Conservation (phyloP, 345 rosid species). For the Boechera retrofracta region DNA sequence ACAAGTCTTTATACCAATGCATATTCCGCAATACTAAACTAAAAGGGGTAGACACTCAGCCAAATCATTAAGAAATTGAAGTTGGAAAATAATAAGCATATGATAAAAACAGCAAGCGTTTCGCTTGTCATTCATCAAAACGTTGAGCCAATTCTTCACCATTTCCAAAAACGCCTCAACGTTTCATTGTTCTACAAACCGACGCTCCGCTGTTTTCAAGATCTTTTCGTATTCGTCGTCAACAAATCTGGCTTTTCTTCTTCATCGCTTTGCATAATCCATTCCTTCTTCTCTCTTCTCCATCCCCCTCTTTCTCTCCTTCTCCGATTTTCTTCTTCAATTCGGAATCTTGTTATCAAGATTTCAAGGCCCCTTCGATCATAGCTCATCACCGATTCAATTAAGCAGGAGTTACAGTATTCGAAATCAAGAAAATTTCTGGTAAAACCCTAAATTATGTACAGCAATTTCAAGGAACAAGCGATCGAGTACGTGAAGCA, state of each 20-base stretch:
- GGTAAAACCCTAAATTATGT: conserved; percentile 57
- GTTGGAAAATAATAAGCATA: background rate
- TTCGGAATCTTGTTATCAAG: background rate
- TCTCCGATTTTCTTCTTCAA: background rate
- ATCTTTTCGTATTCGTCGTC: conserved; percentile 37
- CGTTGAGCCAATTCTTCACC: background rate
- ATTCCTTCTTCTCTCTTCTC: conserved; percentile 11
- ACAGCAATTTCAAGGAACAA: conserved; percentile 96
- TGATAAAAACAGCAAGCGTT: conserved; percentile 30
- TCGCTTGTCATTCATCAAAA: background rate
- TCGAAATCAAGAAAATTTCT: conserved; percentile 4
- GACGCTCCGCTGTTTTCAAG: conserved; percentile 30
- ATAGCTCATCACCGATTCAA: conserved; percentile 9
- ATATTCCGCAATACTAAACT: too few species aligned
- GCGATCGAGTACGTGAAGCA: conserved; percentile 95
- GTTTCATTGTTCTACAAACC: background rate
- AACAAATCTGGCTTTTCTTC: conserved; percentile 32
- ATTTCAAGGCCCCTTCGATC: conserved; percentile 7
- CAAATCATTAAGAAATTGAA: too few species aligned
- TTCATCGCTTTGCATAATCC: conserved; percentile 18
- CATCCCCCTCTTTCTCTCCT: conserved; percentile 10
- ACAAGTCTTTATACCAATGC: too few species aligned
- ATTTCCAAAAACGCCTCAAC: background rate
- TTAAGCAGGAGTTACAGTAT: background rate
- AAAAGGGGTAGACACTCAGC: too few species aligned